Conservation (phyloP, 805 yeast species). For the Monosporozyma aerobia region DNA sequence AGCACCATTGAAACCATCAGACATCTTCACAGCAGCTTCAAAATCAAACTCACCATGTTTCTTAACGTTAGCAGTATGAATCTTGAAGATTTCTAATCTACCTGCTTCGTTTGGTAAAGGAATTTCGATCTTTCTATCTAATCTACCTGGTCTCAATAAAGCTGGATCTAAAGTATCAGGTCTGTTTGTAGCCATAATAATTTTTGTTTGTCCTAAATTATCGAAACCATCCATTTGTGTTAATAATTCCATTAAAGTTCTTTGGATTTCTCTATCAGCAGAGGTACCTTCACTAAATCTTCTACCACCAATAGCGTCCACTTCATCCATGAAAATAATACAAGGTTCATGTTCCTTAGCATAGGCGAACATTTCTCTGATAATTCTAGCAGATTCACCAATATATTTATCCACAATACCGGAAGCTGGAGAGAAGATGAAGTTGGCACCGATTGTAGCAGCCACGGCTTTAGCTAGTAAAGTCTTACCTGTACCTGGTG, state of each 20-base stretch:
- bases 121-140: constrained; percentile 93
- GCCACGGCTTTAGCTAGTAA: constrained; percentile 95
- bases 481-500: constrained; percentile 98
- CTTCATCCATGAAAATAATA: constrained; percentile 96
- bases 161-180: constrained; percentile 99
- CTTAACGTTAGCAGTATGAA: constrained; percentile 75
- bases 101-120: constrained; percentile 95
- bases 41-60: constrained; percentile 95
- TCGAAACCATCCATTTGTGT: constrained; percentile 99
- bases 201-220: constrained; percentile 90
- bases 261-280: constrained; percentile 96
- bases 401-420: constrained; percentile 97
- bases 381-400: constrained; percentile 94
- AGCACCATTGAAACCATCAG: constrained; percentile 98
- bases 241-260: constrained; percentile 92
- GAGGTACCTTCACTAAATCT: constrained; percentile 96
- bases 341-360: constrained; percentile 98
- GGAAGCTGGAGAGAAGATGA: constrained; percentile 95
- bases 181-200: constrained; percentile 98
- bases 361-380: constrained; percentile 95
- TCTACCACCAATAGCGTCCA: constrained; percentile 98
- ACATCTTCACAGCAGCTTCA: constrained; percentile 96
- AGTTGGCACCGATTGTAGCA: constrained; percentile 96
- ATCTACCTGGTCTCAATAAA: constrained; percentile 90
- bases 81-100: constrained; percentile 85